A percentile compares a stretch with the other conserved stretches of the same genome.
Conservation (phyloP, 208 protist species). For the Trypanosoma platydactyli region DNA sequence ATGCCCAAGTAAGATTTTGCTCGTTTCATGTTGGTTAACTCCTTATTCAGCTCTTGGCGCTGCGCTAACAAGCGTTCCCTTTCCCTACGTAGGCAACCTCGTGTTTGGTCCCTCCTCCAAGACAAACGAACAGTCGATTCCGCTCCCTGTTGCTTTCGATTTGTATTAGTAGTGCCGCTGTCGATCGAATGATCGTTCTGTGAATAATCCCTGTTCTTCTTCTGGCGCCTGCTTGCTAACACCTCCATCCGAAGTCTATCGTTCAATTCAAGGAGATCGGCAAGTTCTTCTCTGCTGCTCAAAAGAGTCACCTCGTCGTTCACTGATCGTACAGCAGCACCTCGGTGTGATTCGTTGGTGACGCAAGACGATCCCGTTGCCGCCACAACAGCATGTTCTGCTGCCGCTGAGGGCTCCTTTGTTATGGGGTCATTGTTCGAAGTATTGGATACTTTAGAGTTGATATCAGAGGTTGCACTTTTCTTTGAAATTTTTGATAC, state of each 20-base stretch:
- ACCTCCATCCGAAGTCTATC: conserved; percentile 24
- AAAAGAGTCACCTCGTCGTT: conserved; percentile 6
- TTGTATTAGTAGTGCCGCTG: neutral
- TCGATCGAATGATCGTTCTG: neutral
- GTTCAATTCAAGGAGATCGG: conserved; percentile 24
- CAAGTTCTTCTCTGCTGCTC: conserved; percentile 25
- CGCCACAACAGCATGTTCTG: neutral
- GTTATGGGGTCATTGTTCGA: no score
- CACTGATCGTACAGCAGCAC: neutral
- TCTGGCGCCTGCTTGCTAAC: conserved; percentile 6
- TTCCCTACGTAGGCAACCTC: conserved; percentile 52
- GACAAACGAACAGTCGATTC: conserved; percentile 30
- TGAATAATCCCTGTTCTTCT: neutral
- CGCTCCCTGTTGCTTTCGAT: conserved; percentile 1
- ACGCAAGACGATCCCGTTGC: neutral
- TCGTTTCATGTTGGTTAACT: conserved; percentile 41
- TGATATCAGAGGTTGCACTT: no score
- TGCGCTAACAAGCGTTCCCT: conserved; percentile 39
- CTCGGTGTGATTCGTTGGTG: neutral
- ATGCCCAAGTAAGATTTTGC: conserved; percentile 45
- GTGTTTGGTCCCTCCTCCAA: conserved; percentile 34
- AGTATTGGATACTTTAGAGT: no score
- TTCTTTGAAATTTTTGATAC: no score
- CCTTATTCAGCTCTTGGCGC: conserved; percentile 43
- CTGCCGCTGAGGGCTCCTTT: no score